Evolutionary conservation across 2,329 filamentous ascomycete species (phyloP).

Genomic region (Mollisiaceae sp.): DNA sequence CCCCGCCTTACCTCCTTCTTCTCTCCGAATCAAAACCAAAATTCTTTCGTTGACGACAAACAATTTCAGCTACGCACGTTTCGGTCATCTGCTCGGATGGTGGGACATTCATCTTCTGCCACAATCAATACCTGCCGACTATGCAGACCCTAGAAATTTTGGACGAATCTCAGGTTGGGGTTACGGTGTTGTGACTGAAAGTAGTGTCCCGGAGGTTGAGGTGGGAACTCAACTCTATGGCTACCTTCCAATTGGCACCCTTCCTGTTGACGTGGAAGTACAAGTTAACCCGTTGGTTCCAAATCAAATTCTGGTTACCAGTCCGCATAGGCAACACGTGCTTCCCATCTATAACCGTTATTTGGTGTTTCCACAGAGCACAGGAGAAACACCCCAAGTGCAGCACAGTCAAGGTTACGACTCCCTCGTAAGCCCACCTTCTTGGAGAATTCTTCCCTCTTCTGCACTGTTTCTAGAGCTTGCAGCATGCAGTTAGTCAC

Average conservation of each 20-base stretch:
- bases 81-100: slow-evolving; percentile 35
- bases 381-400: slow-evolving; percentile 12
- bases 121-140: slow-evolving; percentile 29
- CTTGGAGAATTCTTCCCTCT: neutral
- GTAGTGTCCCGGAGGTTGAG: slow-evolving; percentile 27
- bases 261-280: slow-evolving; percentile 36
- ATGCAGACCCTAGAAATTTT: slow-evolving; percentile 32
- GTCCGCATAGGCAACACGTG: slow-evolving; percentile 31
- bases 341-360: slow-evolving; percentile 39
- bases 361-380: slow-evolving; percentile 18
- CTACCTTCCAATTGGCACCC: slow-evolving; percentile 37
- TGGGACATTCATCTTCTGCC: slow-evolving; percentile 39
- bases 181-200: slow-evolving; percentile 35
- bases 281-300: slow-evolving; percentile 22
- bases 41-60: slow-evolving; percentile 38
- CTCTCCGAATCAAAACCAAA: slow-evolving; percentile 32
- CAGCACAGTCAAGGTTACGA: slow-evolving; percentile 31
- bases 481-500: no score
- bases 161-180: slow-evolving; percentile 40
- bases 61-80: slow-evolving; percentile 35
- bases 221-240: slow-evolving; percentile 32
- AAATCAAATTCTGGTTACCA: slow-evolving; percentile 30
- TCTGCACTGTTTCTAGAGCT: neutral
- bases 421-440: slow-evolving; percentile 28
- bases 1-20: slow-evolving; percentile 27